Evolutionary conservation across 2,329 filamentous ascomycete species (phyloP).

Genomic region (Trichophyton benhamiae): DNA sequence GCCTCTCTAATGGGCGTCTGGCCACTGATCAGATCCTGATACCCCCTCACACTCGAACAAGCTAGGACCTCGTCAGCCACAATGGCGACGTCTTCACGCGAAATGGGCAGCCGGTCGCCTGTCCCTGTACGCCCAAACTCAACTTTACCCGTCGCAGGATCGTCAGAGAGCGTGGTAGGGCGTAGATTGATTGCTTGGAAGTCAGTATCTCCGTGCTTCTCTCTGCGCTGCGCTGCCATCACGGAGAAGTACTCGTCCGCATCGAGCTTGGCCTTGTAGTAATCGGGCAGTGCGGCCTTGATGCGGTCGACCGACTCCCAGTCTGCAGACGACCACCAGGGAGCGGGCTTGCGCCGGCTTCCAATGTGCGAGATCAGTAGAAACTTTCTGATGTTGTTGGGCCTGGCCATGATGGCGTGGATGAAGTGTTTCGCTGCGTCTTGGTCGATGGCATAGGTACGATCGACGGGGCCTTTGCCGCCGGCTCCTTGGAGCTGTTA

Average conservation of each 20-base stretch:
- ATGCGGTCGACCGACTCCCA: constrained; percentile 35
- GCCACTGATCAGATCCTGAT: constrained; percentile 43
- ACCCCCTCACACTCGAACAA: constrained; percentile 38
- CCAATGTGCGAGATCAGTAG: constrained; percentile 44
- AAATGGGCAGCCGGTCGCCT: constrained; percentile 33
- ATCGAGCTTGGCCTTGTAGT: constrained; percentile 43
- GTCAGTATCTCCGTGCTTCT: constrained; percentile 9
- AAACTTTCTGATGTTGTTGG: constrained; percentile 39
- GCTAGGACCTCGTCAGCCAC: constrained; percentile 40
- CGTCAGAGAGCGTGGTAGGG: constrained; percentile 39
- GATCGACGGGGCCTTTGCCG: constrained; percentile 40
- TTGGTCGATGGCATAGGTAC: constrained; percentile 43
- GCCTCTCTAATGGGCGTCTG: constrained; percentile 36
- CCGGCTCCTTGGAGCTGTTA: constrained; percentile 35
- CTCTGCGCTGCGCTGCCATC: constrained; percentile 26
- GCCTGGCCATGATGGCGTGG: constrained; percentile 34
- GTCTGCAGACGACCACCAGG: constrained; percentile 41
- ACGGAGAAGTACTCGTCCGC: constrained; percentile 45
- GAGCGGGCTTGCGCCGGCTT: constrained; percentile 36
- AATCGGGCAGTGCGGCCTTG: constrained; percentile 40
- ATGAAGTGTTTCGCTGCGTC: constrained; percentile 45
- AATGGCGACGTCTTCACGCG: constrained; percentile 41
- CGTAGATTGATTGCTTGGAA: constrained; percentile 42
- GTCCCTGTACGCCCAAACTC: constrained; percentile 33
- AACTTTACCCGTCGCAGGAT: constrained; percentile 37